phyloP scores from a whole-genome alignment of 257 asterid genomes.

The Petunia secreta region DNA sequence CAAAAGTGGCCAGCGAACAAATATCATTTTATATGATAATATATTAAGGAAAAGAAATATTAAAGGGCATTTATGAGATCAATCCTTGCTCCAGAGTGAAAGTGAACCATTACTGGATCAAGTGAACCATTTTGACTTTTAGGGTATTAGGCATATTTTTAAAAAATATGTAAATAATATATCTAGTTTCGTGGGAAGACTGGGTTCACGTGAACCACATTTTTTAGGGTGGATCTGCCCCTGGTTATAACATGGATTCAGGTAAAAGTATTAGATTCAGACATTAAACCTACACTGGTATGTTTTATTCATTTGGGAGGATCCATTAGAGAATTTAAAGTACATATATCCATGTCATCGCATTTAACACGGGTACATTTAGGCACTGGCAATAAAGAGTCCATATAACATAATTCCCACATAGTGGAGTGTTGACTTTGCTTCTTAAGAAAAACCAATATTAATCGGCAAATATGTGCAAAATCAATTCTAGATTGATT shows the following conservation, averaged over 20 bases:
- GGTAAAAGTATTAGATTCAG: background rate
- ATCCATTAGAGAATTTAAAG: background rate
- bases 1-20: too few species aligned
- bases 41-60: too few species aligned
- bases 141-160: too few species aligned
- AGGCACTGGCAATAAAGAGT: background rate
- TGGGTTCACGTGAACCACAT: too few species aligned
- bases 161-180: too few species aligned
- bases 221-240: too few species aligned
- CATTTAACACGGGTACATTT: constrained; percentile 1
- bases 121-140: too few species aligned
- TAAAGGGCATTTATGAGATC: too few species aligned
- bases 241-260: background rate
- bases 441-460: background rate
- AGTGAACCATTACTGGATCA: too few species aligned
- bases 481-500: background rate
- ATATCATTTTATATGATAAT: too few species aligned
- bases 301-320: background rate
- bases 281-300: constrained; percentile 2
- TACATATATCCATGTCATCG: background rate
- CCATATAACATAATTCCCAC: constrained; percentile 5
- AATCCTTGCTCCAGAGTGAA: too few species aligned
- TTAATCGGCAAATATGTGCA: background rate
- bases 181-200: too few species aligned
- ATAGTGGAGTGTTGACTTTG: background rate